Evolutionary conservation across 768 basidiomycete species (phyloP).

Genomic region (Xerocomellus chrysenteron): DNA sequence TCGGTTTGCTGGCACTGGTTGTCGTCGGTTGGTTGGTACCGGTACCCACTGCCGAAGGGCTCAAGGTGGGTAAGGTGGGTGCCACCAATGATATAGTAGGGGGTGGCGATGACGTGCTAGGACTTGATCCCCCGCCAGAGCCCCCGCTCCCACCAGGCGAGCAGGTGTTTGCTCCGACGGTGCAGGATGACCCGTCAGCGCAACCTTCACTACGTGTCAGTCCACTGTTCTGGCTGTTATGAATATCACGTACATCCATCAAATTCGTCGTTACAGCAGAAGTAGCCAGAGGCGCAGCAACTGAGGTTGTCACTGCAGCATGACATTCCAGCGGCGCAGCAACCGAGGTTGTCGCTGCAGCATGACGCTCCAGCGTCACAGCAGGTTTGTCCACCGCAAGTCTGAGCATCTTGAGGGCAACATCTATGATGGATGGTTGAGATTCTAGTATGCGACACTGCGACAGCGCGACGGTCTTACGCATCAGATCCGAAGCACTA

Average conservation of each 20-base stretch:
- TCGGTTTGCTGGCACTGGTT: too few relatives aligned
- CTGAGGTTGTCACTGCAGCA: background rate
- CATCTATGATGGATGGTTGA: constrained; percentile 8
- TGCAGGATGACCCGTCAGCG: constrained; percentile 11
- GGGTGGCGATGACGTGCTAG: background rate
- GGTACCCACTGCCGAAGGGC: background rate
- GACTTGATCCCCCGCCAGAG: background rate
- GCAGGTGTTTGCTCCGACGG: constrained; percentile 5
- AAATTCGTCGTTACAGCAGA: constrained; percentile 21
- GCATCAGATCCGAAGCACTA: constrained; percentile 9
- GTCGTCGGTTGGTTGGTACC: too few relatives aligned
- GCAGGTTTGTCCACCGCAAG: constrained; percentile 12
- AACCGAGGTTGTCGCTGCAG: constrained; percentile 3
- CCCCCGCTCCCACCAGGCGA: background rate
- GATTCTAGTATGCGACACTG: background rate
- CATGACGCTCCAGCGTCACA: constrained; percentile 10
- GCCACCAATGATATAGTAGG: background rate
- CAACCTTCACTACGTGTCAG: constrained; percentile 20
- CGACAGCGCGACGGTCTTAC: background rate
- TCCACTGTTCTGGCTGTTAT: background rate
- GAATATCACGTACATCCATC: constrained; percentile 22
- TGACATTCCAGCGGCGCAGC: constrained; percentile 9
- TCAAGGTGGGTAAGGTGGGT: background rate
- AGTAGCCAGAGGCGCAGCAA: constrained; percentile 13
- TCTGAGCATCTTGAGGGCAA: constrained; percentile 12